Evolutionary conservation across 345 rosid species (phyloP).

Genomic region (Corymbia maculata): DNA sequence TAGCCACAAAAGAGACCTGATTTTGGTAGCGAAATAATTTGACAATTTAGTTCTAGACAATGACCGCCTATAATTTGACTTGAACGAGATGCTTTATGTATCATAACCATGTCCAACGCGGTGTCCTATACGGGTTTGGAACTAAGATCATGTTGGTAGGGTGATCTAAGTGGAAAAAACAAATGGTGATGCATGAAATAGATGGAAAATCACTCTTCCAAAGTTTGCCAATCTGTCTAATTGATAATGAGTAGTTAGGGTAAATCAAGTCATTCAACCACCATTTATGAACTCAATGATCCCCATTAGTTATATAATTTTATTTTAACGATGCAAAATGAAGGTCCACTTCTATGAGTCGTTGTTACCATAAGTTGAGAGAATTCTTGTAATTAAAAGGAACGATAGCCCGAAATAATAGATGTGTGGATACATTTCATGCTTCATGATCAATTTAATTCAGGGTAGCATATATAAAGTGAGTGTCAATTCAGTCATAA

Average conservation of each 20-base stretch:
- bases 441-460: accelerated
- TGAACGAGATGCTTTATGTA: neutral
- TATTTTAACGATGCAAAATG: neutral
- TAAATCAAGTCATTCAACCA: neutral
- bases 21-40: neutral
- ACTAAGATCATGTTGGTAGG: neutral
- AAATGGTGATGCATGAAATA: neutral
- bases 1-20: neutral
- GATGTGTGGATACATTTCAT: neutral
- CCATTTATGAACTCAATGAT: neutral
- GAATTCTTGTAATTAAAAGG: neutral
- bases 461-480: neutral
- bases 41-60: neutral
- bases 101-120: neutral
- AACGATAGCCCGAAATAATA: neutral
- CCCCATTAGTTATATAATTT: neutral
- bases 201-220: neutral
- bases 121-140: neutral
- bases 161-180: neutral
- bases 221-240: neutral
- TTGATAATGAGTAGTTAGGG: neutral
- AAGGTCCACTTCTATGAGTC: neutral
- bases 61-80: neutral
- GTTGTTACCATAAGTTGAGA: neutral
- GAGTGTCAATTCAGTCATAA: too few relatives aligned